Conservation (phyloP, 768 basidiomycete genomes). For the Lentinula sp. region DNA sequence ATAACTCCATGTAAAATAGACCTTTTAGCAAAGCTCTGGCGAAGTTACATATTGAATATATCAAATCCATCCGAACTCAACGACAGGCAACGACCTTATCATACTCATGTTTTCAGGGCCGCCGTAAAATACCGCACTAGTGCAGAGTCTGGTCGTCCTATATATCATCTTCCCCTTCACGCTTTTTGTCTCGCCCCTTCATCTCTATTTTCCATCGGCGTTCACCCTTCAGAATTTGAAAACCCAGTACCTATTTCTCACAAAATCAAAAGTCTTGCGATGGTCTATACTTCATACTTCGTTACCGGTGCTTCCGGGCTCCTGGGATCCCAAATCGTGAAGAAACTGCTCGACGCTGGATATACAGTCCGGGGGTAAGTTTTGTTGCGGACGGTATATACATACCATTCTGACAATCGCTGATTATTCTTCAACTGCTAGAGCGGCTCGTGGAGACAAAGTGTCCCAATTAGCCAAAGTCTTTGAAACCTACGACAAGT, state of each 20-base stretch:
- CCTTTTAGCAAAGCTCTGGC: not conserved
- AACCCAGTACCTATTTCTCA: not conserved
- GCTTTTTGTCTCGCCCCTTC: not conserved
- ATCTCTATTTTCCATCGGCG: not conserved
- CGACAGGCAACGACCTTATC: not conserved
- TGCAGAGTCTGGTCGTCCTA: not conserved
- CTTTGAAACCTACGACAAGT: constrained; percentile 5
- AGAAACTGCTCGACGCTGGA: constrained; percentile 3
- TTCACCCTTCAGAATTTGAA: not conserved
- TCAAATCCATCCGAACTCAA: not conserved
- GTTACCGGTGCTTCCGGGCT: constrained; percentile 2
- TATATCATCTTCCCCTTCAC: not conserved
- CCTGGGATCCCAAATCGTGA: not conserved
- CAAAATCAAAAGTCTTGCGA: not conserved
- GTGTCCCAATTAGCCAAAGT: constrained; percentile 3
- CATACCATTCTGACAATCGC: not conserved
- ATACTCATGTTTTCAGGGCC: not conserved
- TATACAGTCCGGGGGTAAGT: not conserved
- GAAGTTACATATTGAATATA: not conserved
- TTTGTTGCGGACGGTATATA: not conserved
- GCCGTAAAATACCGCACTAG: not conserved
- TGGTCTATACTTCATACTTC: not conserved
- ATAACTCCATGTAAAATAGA: not conserved
- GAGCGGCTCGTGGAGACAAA: constrained; percentile 6
- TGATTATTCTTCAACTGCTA: not conserved